Evolutionary conservation across 1,139 yeast genomes (phyloP), one percentile per base, ranked within the genome.

Genomic region (Zygosaccharomyces sapae): DNA sequence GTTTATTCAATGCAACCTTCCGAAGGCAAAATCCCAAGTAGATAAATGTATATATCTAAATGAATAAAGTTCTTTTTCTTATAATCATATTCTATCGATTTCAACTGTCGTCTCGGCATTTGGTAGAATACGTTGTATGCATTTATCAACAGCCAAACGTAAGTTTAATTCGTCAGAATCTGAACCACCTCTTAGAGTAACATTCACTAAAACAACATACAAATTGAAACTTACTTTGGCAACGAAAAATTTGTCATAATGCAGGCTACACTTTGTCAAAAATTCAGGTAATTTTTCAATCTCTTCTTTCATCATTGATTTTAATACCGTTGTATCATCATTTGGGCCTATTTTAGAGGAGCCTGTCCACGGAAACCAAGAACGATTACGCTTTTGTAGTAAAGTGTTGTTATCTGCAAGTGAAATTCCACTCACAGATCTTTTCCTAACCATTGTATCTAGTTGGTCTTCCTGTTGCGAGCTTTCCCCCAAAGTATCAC

Each of bases 1-100:
- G 85, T 52, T 68, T 84, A 49, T 88, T 90, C 63, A 92, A 85
- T 56, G 83, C 92, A 1, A 79, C 81, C 43, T 72, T 80, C n/a
- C 87, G 87, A 39, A 77, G 74, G 53, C 83, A 80, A 58, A 86
- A 86, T 56, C 90, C 89, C 1, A 70, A 74, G 43, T 76, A 59
- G 59, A 3, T 27, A 30, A 9, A 29, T 31, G 24, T 27, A 38
- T 33, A 37, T 45, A 42, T 37, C 24, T 22, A 36, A 20, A 20
- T 12, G 6, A 36, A 16, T 10, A 20, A 36, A 36, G 10, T 27
- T 9, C 5, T 27, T 10, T 10, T 36, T 27, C 36, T n/a, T 16
- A 9, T 6, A 4, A 27, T 47, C 44, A 58, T 33, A 61, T 44
- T 46, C 65, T 56, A 47, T 76, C 76, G 35, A 83, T 76, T 53